Evolutionary conservation across 805 yeast genomes (phyloP).

Genomic region (Saccharomycopsis sp.): DNA sequence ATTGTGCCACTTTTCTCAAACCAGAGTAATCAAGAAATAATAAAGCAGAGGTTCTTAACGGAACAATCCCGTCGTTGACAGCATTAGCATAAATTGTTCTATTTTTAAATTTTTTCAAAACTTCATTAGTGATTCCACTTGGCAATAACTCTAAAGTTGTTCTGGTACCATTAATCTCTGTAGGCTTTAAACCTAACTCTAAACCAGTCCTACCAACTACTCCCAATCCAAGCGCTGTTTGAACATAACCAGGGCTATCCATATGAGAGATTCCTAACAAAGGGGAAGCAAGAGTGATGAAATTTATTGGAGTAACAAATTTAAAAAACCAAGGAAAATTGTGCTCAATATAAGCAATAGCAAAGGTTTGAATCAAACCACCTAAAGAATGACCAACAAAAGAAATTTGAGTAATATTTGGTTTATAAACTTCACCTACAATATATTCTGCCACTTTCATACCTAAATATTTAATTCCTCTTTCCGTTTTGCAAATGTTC

Average conservation of each 20-base stretch:
- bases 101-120: conserved; percentile 45
- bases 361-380: conserved; percentile 68
- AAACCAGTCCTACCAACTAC: conserved; percentile 75
- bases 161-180: conserved; percentile 27
- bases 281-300: conserved; percentile 67
- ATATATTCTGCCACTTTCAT: conserved; percentile 59
- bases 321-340: conserved; percentile 64
- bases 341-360: conserved; percentile 57
- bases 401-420: conserved; percentile 43
- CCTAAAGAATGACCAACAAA: conserved; percentile 76
- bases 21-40: conserved; percentile 61
- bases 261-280: conserved; percentile 57
- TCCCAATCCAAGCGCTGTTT: conserved; percentile 60
- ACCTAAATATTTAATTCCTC: conserved; percentile 69
- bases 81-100: conserved; percentile 72
- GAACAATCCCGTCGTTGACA: conserved; percentile 73
- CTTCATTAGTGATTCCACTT: conserved; percentile 53
- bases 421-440: conserved; percentile 36
- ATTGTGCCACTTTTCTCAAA: conserved; percentile 24
- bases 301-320: conserved; percentile 50
- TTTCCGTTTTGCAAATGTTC: conserved; percentile 68
- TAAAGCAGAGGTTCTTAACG: conserved; percentile 61
- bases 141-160: conserved; percentile 58
- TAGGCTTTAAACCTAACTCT: conserved; percentile 50
- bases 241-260: conserved; percentile 71